A percentile compares a stretch with the other conserved stretches of the same genome.
Evolutionary conservation across 2,329 filamentous ascomycete genomes (phyloP).

Genomic region (Aureobasidium leucospermi): DNA sequence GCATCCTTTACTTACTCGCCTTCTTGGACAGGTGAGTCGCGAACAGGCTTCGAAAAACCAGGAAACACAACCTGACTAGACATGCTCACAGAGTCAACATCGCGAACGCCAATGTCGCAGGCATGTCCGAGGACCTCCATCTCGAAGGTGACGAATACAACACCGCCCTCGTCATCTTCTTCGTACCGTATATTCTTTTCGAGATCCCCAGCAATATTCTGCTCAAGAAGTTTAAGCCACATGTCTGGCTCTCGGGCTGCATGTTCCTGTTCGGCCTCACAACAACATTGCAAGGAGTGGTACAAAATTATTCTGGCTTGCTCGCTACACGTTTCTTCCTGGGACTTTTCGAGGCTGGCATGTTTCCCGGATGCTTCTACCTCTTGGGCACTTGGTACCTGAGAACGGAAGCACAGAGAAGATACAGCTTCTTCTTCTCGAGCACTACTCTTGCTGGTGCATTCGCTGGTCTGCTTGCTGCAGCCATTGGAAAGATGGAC

Average conservation of each 20-base stretch:
- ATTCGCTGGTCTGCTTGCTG: slow-evolving; percentile 79
- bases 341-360: slow-evolving; percentile 49
- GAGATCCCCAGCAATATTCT: slow-evolving; percentile 48
- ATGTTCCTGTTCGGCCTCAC: slow-evolving; percentile 79
- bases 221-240: slow-evolving; percentile 45
- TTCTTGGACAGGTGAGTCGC: slow-evolving; percentile 36
- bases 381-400: slow-evolving; percentile 69
- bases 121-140: slow-evolving; percentile 39
- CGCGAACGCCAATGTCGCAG: slow-evolving; percentile 46
- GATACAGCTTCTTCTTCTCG: slow-evolving; percentile 90
- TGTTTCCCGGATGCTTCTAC: slow-evolving; percentile 57
- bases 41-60: neutral
- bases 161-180: slow-evolving; percentile 47
- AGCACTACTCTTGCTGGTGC: slow-evolving; percentile 72
- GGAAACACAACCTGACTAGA: neutral
- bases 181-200: slow-evolving; percentile 46
- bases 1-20: slow-evolving; percentile 44
- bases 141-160: slow-evolving; percentile 42
- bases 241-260: slow-evolving; percentile 52
- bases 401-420: slow-evolving; percentile 77
- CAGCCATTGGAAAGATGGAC: slow-evolving; percentile 85
- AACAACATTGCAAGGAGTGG: slow-evolving; percentile 68
- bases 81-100: slow-evolving; percentile 40
- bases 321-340: slow-evolving; percentile 78
- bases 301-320: slow-evolving; percentile 68